Evolutionary conservation across 75 land plant genomes (phyloP), one percentile per base, ranked within the genome.

Genomic region (Isoetes taiwanensis): DNA sequence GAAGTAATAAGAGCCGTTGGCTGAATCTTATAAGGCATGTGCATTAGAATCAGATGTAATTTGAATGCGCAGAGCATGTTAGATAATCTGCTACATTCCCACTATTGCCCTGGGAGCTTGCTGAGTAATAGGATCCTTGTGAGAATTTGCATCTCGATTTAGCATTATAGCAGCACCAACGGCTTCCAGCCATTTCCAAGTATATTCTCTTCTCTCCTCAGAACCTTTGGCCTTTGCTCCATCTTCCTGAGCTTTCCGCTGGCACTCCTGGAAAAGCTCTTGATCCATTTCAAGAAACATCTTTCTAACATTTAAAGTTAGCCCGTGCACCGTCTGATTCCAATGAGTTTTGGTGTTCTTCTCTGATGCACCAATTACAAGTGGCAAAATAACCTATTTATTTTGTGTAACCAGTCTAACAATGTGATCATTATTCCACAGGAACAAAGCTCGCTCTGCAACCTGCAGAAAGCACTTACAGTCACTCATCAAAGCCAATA

Each of bases 401-500:
- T 78, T 70, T 48, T 74, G 81, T 31, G 74, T 71, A 30, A 78
- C 61, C 54, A 78, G 56, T 31, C 70, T 78, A 0, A 66, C 70
- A 30, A 78, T 64, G 41, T 78, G 73, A 26, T 78, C 81, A 25
- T 78, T 78, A 64, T 78, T 78, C 78, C 81, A 78, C 16, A 78
- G 48, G 61, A 70, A 78, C 34, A 78, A 64, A 2, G 78, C 67
- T 21, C 81, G 54, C 43, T 78, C 81, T 25, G 81, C 81, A 24
- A 78, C 81, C 81, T 78, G 73, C 39, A 48, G 34, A 23, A 2
- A 5, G 50, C 34, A 14, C 1, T 24, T n/a, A n/a, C n/a, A n/a
- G n/a, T n/a, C n/a, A n/a, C n/a, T n/a, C n/a, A n/a, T n/a, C n/a
- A n/a, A n/a, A n/a, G n/a, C n/a, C n/a, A n/a, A n/a, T n/a, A n/a